Percentiles rank a stretch among this genome's conserved stretches.
Evolutionary conservation across 2,329 filamentous ascomycete species (phyloP).

Genomic region (Berkeleyomyces basicola): DNA sequence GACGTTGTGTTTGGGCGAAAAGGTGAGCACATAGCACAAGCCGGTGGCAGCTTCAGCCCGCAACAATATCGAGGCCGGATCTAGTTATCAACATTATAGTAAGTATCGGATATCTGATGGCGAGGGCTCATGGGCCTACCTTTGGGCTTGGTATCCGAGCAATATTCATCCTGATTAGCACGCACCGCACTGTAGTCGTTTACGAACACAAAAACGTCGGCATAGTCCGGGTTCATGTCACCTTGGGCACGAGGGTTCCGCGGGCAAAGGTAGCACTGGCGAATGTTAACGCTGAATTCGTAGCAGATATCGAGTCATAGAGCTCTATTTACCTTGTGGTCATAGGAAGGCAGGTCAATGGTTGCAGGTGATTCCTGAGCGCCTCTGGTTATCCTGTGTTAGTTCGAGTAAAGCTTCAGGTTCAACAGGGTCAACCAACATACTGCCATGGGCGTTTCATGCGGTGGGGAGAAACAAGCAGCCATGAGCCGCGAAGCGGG

Average conservation of each 20-base stretch:
- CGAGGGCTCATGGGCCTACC: slow-evolving; percentile 15
- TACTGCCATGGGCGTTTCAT: slow-evolving; percentile 98
- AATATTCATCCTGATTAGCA: slow-evolving; percentile 74
- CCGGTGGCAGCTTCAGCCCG: slow-evolving; percentile 76
- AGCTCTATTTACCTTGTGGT: slow-evolving; percentile 40
- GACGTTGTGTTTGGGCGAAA: slow-evolving; percentile 76
- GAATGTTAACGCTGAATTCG: slow-evolving; percentile 10
- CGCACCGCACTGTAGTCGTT: slow-evolving; percentile 98
- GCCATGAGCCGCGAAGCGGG: slow-evolving; percentile 73
- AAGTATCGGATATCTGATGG: neutral
- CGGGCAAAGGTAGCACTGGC: slow-evolving; percentile 82
- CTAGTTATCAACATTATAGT: slow-evolving; percentile 24
- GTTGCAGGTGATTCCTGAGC: slow-evolving; percentile 58
- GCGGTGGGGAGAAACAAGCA: slow-evolving; percentile 87
- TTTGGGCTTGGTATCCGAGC: slow-evolving; percentile 25
- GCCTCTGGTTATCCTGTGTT: slow-evolving; percentile 36
- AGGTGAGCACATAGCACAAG: slow-evolving; percentile 93
- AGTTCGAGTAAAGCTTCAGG: neutral
- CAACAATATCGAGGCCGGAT: slow-evolving; percentile 59
- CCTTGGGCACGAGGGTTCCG: slow-evolving; percentile 79
- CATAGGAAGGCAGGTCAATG: slow-evolving; percentile 59
- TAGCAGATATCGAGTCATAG: neutral
- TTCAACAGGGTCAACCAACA: slow-evolving; percentile 23
- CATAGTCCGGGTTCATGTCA: slow-evolving; percentile 71
- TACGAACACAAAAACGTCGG: slow-evolving; percentile 80